phyloP scores from a whole-genome alignment of 768 basidiomycete species.

The Rhizopogon sp. region DNA sequence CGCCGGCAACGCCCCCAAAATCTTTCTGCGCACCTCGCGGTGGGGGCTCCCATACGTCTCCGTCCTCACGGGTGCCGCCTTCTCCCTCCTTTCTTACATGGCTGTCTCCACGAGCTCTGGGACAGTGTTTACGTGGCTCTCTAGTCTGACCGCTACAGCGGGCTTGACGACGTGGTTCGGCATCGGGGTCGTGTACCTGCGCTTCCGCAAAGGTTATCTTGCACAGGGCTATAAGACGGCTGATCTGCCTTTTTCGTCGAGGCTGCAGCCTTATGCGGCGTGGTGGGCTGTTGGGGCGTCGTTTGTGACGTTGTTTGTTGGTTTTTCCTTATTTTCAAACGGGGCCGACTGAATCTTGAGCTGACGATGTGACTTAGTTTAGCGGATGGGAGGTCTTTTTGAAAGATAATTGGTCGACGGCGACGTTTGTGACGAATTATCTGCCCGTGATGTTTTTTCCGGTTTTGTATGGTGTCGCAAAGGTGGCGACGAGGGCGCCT shows the following conservation, averaged over 20 bases:
- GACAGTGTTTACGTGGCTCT: conserved; percentile 38
- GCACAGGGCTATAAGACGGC: conserved; percentile 43
- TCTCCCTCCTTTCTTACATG: conserved; percentile 38
- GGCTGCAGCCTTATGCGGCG: conserved; percentile 36
- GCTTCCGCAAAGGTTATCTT: conserved; percentile 42
- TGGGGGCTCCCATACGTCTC: conserved; percentile 43
- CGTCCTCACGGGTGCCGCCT: conserved; percentile 21
- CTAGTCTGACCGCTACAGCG: conserved; percentile 29
- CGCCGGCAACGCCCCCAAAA: conserved; percentile 47
- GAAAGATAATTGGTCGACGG: conserved; percentile 31
- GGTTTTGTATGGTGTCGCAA: conserved; percentile 34
- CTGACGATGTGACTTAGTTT: conserved; percentile 19
- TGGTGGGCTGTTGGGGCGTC: conserved; percentile 30
- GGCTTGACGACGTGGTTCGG: conserved; percentile 42
- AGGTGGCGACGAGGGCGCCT: conserved; percentile 8
- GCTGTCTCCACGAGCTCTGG: conserved; percentile 30
- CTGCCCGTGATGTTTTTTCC: conserved; percentile 41
- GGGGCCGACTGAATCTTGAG: background rate
- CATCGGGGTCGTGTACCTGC: conserved; percentile 41
- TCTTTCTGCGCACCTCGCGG: conserved; percentile 38
- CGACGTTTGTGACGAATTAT: conserved; percentile 39
- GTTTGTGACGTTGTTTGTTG: conserved; percentile 31
- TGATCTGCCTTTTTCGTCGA: conserved; percentile 40
- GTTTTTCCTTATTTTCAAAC: background rate
- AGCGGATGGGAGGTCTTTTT: conserved; percentile 39